These are phyloP conservation scores for Chaetomium cochliodes DNA, from an alignment of 495 filamentous ascomycete genomes.

Conservation along the genomic window DNA sequence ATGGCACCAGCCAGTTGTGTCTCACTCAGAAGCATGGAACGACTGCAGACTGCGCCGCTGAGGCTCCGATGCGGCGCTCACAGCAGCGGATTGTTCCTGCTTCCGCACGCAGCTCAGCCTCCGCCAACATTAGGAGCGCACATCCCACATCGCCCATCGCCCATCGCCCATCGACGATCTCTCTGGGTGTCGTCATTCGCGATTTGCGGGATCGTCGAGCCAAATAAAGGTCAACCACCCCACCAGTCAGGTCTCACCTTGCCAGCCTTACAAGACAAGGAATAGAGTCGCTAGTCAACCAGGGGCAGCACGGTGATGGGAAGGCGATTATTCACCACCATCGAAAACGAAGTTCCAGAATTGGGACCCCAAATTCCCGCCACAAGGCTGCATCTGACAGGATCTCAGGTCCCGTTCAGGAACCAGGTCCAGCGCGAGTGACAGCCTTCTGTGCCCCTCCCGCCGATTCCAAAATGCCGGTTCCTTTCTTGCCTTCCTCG, in stretches of 20 bases:
- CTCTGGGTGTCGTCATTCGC: constrained; percentile 3
- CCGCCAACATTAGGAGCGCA: neutral
- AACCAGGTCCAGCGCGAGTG: neutral
- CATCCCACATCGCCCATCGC: neutral
- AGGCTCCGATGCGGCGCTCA: neutral
- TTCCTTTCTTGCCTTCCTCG: neutral
- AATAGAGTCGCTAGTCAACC: too few species aligned
- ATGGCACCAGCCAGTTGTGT: neutral
- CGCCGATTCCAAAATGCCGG: neutral
- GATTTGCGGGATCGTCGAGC: constrained; percentile 2
- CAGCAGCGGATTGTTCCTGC: neutral
- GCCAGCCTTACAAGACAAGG: constrained; percentile 8
- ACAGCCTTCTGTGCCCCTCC: neutral
- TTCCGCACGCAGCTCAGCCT: constrained; percentile 8
- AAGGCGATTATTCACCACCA: neutral
- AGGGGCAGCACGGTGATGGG: neutral
- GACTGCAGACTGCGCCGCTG: neutral
- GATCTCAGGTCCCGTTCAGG: constrained; percentile 9
- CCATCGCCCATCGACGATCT: neutral
- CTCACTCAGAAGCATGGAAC: neutral
- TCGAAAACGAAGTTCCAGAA: neutral
- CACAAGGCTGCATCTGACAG: neutral
- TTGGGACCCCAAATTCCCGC: neutral
- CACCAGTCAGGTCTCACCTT: neutral
- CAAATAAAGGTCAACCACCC: neutral